phyloP scores from a whole-genome alignment of 2,329 filamentous ascomycete species.

The Macrophomina phaseolina region DNA sequence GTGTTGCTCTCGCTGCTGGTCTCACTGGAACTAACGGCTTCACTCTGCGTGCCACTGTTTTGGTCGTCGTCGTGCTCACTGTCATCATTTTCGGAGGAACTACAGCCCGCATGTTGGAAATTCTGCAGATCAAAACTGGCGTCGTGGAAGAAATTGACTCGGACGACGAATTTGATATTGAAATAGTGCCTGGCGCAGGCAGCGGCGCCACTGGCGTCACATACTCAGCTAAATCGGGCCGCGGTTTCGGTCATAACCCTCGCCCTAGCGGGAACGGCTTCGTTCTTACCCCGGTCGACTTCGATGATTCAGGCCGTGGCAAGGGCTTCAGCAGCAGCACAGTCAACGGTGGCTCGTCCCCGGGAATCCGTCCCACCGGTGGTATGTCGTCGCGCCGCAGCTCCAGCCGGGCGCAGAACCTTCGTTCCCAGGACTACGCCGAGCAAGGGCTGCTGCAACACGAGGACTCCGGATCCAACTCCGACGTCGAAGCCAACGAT shows the following conservation, averaged over 20 bases:
- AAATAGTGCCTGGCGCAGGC: constrained; percentile 67
- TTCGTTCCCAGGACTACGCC: constrained; percentile 52
- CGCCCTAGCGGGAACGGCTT: constrained; percentile 61
- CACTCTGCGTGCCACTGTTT: constrained; percentile 88
- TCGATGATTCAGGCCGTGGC: constrained; percentile 41
- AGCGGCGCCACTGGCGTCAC: constrained; percentile 55
- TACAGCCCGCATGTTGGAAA: constrained; percentile 96
- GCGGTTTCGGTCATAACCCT: constrained; percentile 77
- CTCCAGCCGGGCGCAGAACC: constrained; percentile 52
- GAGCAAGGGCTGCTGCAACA: constrained; percentile 62
- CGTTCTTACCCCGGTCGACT: constrained; percentile 57
- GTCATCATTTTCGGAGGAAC: constrained; percentile 99
- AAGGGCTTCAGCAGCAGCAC: constrained; percentile 66
- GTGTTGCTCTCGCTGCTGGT: constrained; percentile 89
- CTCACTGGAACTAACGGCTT: constrained; percentile 81
- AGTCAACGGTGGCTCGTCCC: constrained; percentile 46
- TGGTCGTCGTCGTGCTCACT: constrained; percentile 95
- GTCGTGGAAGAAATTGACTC: constrained; percentile 97
- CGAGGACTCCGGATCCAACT: constrained; percentile 52
- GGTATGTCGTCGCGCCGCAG: constrained; percentile 57
- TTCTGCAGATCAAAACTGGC: constrained; percentile 92
- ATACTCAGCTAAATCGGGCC: constrained; percentile 80
- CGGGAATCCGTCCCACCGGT: constrained; percentile 46
- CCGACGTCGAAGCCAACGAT: constrained; percentile 54
- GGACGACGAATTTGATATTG: constrained; percentile 98